These are phyloP conservation scores for Trametes villosa DNA, from an alignment of 768 basidiomycete genomes.

Conservation along the genomic window DNA sequence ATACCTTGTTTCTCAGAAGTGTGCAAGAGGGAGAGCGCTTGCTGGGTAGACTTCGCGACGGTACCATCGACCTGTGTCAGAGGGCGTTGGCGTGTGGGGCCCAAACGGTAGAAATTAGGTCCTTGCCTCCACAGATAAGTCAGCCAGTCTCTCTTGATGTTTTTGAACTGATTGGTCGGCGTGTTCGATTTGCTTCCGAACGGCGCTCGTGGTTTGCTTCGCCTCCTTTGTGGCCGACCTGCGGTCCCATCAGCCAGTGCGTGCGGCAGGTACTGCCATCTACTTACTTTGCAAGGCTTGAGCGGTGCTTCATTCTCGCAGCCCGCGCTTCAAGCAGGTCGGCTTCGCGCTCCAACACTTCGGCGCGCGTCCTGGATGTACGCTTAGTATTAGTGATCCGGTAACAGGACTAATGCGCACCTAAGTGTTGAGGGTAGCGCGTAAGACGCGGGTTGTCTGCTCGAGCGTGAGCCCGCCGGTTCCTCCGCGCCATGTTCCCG, in stretches of 20 bases:
- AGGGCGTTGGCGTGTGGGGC: not conserved
- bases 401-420: not conserved
- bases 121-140: not conserved
- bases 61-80: not conserved
- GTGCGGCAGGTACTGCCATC: no score
- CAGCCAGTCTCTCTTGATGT: not conserved
- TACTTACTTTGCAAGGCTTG: constrained; percentile 37
- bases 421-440: constrained; percentile 6
- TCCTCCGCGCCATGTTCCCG: no score
- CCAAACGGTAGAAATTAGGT: not conserved
- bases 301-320: constrained; percentile 33
- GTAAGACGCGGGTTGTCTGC: not conserved
- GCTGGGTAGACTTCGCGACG: not conserved
- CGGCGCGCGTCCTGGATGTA: constrained; percentile 31
- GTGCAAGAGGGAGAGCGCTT: not conserved
- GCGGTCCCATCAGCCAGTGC: not conserved
- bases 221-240: constrained; percentile 34
- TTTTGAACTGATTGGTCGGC: not conserved
- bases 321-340: constrained; percentile 35
- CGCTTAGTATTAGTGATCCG: not conserved
- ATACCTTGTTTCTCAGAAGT: not conserved
- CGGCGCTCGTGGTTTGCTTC: constrained; percentile 29
- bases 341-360: constrained; percentile 33
- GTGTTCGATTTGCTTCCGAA: not conserved
- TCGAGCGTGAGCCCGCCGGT: not conserved